These are phyloP conservation scores for Lindgomyces ingoldianus DNA, from an alignment of 495 filamentous ascomycete species.

Conservation along the genomic window DNA sequence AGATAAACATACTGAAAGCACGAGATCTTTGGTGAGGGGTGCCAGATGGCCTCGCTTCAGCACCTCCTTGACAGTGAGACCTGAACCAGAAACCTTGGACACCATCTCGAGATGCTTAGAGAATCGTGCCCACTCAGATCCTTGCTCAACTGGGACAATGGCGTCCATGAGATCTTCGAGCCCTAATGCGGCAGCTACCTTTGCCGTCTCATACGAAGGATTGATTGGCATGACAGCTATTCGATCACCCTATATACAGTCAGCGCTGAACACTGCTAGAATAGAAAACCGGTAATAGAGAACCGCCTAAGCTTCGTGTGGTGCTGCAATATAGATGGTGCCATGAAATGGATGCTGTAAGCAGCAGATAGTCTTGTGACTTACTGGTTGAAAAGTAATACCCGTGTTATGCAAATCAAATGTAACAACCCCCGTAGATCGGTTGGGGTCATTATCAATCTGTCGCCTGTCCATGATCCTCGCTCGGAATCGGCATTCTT, in stretches of 20 bases:
- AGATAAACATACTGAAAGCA: conserved; percentile 44
- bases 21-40: conserved; percentile 53
- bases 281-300: too few species aligned
- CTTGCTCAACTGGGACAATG: conserved; percentile 44
- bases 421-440: conserved; percentile 51
- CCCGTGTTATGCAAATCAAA: conserved; percentile 52
- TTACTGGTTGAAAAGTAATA: conserved; percentile 51
- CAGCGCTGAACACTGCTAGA: not conserved
- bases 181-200: conserved; percentile 51
- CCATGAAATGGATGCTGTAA: too few species aligned
- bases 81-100: conserved; percentile 29
- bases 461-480: conserved; percentile 47
- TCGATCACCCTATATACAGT: conserved; percentile 38
- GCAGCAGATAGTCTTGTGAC: too few species aligned
- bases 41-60: conserved; percentile 52
- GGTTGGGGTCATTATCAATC: conserved; percentile 49
- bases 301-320: too few species aligned
- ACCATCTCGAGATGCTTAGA: conserved; percentile 49
- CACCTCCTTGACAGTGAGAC: conserved; percentile 51
- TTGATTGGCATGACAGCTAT: conserved; percentile 56
- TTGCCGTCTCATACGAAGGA: conserved; percentile 52
- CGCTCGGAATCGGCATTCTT: conserved; percentile 53
- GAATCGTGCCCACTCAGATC: conserved; percentile 50
- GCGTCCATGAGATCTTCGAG: conserved; percentile 42
- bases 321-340: too few species aligned